A percentile compares a stretch with the other conserved stretches of the same genome.
phyloP scores from a whole-genome alignment of 257 asterid genomes.

The Plantago elongata region DNA sequence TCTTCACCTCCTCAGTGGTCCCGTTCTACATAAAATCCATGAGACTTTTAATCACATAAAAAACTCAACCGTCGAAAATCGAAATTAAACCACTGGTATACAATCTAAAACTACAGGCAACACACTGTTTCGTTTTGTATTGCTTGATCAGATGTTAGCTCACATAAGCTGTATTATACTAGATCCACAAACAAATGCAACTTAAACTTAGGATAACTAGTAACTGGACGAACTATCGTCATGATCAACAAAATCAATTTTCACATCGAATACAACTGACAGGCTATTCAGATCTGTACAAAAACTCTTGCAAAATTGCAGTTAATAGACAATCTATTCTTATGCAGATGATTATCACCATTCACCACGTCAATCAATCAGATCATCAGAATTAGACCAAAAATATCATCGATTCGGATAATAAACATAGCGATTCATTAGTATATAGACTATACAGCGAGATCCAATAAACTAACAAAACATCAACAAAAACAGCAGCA shows the following conservation, averaged over 20 bases:
- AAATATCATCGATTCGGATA: neutral
- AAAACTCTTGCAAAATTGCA: conserved; percentile 2
- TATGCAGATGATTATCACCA: neutral
- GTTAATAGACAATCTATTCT: conserved; percentile 1
- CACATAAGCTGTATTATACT: neutral
- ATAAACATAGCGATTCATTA: neutral
- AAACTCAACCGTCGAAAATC: neutral
- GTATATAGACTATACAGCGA: neutral
- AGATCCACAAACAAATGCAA: neutral
- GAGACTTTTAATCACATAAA: conserved; percentile 5
- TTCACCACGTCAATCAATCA: neutral
- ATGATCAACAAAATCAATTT: too few species aligned
- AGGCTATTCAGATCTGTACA: neutral
- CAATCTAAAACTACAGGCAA: neutral
- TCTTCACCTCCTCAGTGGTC: conserved; percentile 81
- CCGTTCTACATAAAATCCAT: conserved; percentile 63
- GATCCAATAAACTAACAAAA: conserved; percentile 1
- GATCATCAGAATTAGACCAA: neutral
- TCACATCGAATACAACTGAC: neutral
- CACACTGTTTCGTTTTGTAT: neutral
- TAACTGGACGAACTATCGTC: too few species aligned
- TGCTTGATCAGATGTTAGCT: neutral
- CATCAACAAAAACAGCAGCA: neutral
- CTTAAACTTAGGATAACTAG: too few species aligned
- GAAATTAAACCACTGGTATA: neutral